phyloP scores from a whole-genome alignment of 352 stramenopile species.

The Phytopythium chamaehyphon region DNA sequence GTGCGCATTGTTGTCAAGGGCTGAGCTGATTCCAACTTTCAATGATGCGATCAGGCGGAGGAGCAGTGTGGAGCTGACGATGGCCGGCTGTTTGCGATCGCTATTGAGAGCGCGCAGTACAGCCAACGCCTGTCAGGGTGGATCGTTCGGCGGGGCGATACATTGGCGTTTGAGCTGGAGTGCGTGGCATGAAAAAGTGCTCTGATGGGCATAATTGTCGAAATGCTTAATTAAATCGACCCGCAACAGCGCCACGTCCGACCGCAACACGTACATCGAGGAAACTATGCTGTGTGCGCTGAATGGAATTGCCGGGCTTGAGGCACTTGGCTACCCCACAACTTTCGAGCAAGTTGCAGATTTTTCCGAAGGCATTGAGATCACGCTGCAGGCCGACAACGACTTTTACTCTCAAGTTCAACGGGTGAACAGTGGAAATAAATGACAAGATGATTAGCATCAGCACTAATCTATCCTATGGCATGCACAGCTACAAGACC shows the following conservation, averaged over 20 bases:
- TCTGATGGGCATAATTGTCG: background rate
- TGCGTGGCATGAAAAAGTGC: conserved; percentile 3
- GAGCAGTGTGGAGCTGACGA: background rate
- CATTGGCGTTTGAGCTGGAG: conserved; percentile 30
- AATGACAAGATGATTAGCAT: background rate
- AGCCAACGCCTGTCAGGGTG: conserved; percentile 41
- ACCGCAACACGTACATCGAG: conserved; percentile 90
- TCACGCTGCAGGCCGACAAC: conserved; percentile 93
- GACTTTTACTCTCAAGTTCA: conserved; percentile 96
- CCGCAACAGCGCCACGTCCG: conserved; percentile 23
- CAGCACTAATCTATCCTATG: background rate
- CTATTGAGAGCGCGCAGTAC: conserved; percentile 92
- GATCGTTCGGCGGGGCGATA: conserved; percentile 16
- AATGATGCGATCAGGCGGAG: too few relatives aligned
- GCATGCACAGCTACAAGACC: conserved; percentile 57
- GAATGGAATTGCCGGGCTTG: conserved; percentile 53
- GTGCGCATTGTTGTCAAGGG: background rate
- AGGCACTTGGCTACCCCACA: conserved; percentile 11
- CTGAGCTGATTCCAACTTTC: too few relatives aligned
- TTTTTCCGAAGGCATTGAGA: conserved; percentile 30
- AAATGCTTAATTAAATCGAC: too few relatives aligned
- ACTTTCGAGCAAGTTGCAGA: conserved; percentile 21
- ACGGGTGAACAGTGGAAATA: conserved; percentile 20
- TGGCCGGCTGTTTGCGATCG: conserved; percentile 21
- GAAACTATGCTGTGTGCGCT: conserved; percentile 79